phyloP scores from a whole-genome alignment of 1,284 basidiomycete genomes.

The Cryptococcus sp. region DNA sequence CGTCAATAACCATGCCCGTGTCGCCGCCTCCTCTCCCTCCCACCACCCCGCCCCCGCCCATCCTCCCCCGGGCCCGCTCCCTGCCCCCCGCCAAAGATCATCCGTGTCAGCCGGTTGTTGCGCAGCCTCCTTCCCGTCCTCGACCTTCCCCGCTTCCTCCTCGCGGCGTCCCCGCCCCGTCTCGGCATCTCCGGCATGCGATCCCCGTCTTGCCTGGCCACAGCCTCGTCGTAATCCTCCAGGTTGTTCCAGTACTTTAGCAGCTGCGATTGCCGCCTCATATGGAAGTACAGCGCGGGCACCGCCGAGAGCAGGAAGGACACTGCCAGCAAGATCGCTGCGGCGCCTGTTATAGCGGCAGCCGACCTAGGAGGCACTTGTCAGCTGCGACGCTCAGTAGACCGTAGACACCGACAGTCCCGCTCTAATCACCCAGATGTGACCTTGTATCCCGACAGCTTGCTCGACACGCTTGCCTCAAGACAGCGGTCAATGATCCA shows the following conservation, averaged over 20 bases:
- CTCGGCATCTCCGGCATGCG: background rate
- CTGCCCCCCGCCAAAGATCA: background rate
- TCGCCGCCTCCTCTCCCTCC: background rate
- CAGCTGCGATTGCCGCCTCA: constrained; percentile 16
- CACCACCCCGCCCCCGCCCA: background rate
- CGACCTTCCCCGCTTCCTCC: background rate
- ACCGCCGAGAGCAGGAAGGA: constrained; percentile 18
- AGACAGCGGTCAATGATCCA: constrained; percentile 25
- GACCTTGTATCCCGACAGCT: constrained; percentile 10
- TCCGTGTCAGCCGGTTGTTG: constrained; percentile 2
- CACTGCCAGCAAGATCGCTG: constrained; percentile 10
- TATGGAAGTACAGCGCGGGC: constrained; percentile 20
- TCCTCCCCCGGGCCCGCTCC: background rate
- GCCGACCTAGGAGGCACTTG: constrained; percentile 8
- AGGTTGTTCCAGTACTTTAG: constrained; percentile 14
- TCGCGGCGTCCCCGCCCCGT: background rate
- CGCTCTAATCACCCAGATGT: constrained; percentile 12
- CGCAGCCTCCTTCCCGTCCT: background rate
- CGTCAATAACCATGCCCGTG: background rate
- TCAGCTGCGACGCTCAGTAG: background rate
- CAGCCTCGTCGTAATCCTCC: constrained; percentile 13
- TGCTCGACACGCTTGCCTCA: constrained; percentile 6
- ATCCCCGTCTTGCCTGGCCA: constrained; percentile 1
- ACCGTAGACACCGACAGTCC: background rate
- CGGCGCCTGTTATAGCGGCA: constrained; percentile 12